Percentiles rank a stretch among this genome's conserved stretches.
Conservation (phyloP, 352 stramenopile genomes). For the Phytophthora cactorum region DNA sequence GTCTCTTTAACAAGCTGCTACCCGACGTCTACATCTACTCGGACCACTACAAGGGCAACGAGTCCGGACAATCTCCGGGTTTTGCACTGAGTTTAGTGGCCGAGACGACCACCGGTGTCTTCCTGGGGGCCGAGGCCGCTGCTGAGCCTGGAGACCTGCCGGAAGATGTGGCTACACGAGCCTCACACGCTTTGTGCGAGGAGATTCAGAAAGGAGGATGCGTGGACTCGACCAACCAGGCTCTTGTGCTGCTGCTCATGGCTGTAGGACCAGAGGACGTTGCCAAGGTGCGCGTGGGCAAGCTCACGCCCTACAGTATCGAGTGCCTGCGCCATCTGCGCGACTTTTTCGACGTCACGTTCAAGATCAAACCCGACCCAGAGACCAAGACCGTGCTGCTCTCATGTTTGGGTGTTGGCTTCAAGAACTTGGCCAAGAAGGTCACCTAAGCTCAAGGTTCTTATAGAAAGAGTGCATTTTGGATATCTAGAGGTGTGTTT, state of each 20-base stretch:
- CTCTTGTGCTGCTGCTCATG: conserved; percentile 97
- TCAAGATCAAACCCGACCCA: conserved; percentile 93
- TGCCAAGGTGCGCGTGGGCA: conserved; percentile 92
- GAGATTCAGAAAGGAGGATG: conserved; percentile 96
- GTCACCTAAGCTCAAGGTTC: conserved; percentile 82
- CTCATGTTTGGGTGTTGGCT: conserved; percentile 94
- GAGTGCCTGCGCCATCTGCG: conserved; percentile 90
- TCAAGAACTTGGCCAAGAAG: conserved; percentile 96
- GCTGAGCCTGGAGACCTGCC: conserved; percentile 88
- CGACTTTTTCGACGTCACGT: conserved; percentile 94
- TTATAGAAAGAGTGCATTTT: conserved; percentile 46
- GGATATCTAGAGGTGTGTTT: conserved; percentile 23
- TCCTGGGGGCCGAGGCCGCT: conserved; percentile 94
- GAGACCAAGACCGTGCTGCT: conserved; percentile 92
- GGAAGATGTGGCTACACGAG: conserved; percentile 96
- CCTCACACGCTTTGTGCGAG: conserved; percentile 95
- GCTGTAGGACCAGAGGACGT: conserved; percentile 98
- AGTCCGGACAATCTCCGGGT: conserved; percentile 91
- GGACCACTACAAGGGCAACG: conserved; percentile 96
- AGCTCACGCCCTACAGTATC: conserved; percentile 89
- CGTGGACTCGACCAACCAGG: conserved; percentile 96
- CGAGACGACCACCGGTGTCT: conserved; percentile 97
- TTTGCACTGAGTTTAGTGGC: conserved; percentile 95
- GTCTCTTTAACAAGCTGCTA: conserved; percentile 97
- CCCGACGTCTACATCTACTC: conserved; percentile 99